Conservation (phyloP, 495 filamentous ascomycete genomes). For the Parathielavia appendiculata region DNA sequence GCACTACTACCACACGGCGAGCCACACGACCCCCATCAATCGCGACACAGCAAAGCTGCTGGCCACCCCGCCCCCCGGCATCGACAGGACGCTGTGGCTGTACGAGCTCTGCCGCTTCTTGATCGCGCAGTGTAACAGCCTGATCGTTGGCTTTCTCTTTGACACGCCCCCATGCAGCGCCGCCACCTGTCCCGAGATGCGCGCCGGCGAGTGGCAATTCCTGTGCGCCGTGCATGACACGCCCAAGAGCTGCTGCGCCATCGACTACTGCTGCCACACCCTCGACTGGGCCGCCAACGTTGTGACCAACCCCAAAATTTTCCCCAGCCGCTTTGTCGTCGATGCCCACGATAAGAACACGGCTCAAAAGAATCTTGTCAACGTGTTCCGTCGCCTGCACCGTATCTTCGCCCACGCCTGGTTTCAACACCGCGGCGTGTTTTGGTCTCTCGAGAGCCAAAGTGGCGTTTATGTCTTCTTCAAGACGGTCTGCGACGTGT, state of each 20-base stretch:
- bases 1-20: slow-evolving; percentile 69
- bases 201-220: slow-evolving; percentile 97
- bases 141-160: slow-evolving; percentile 87
- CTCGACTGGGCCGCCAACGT: slow-evolving; percentile 94
- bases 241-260: slow-evolving; percentile 92
- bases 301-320: slow-evolving; percentile 83
- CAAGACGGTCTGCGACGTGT: slow-evolving; percentile 91
- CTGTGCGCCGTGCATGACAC: slow-evolving; percentile 95
- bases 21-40: slow-evolving; percentile 61
- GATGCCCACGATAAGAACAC: slow-evolving; percentile 55
- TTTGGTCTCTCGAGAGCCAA: slow-evolving; percentile 88
- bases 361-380: slow-evolving; percentile 77
- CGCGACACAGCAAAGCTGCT: slow-evolving; percentile 66
- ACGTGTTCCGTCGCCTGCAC: slow-evolving; percentile 90
- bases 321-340: slow-evolving; percentile 79
- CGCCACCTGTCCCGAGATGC: slow-evolving; percentile 92
- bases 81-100: slow-evolving; percentile 86
- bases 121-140: slow-evolving; percentile 82
- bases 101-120: slow-evolving; percentile 97
- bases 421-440: slow-evolving; percentile 94
- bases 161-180: slow-evolving; percentile 83
- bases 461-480: slow-evolving; percentile 90
- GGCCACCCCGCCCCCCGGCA: slow-evolving; percentile 68
- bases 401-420: slow-evolving; percentile 97
- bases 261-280: slow-evolving; percentile 98